These are phyloP conservation scores for Aspergillus bertholletiae DNA, from an alignment of 495 filamentous ascomycete genomes.

Conservation along the genomic window DNA sequence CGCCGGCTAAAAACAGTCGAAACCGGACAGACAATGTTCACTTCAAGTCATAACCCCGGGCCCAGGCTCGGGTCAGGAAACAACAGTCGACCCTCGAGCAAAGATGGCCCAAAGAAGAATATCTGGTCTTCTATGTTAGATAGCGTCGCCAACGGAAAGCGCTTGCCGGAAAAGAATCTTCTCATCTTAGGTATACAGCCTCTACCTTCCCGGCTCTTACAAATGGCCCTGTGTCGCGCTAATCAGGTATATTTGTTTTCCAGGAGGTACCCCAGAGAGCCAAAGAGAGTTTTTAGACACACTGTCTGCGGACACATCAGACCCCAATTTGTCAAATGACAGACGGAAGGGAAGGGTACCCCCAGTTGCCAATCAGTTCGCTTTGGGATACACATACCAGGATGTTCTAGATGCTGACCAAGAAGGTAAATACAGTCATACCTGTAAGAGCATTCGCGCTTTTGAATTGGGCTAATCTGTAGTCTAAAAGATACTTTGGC, in stretches of 20 bases:
- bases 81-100: conserved; percentile 54
- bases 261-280: conserved; percentile 82
- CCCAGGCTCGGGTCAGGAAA: conserved; percentile 28
- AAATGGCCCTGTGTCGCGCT: conserved; percentile 12
- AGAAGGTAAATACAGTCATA: conserved; percentile 57
- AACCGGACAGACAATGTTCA: conserved; percentile 41
- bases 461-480: background rate
- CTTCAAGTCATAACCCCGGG: conserved; percentile 36
- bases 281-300: conserved; percentile 89
- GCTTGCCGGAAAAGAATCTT: conserved; percentile 87
- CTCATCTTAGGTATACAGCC: conserved; percentile 68
- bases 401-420: conserved; percentile 94
- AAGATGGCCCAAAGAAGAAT: conserved; percentile 78
- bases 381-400: conserved; percentile 91
- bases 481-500: conserved; percentile 71
- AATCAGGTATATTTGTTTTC: conserved; percentile 8
- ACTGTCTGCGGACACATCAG: conserved; percentile 60
- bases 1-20: conserved; percentile 35
- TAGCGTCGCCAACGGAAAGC: conserved; percentile 83
- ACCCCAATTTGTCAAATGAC: conserved; percentile 50
- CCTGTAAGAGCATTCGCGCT: background rate
- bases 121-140: conserved; percentile 96
- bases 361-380: conserved; percentile 88
- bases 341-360: conserved; percentile 62
- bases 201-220: background rate